These are phyloP conservation scores for Exophiala dermatitidis DNA, from an alignment of 2,329 filamentous ascomycete species.

Conservation along the genomic window DNA sequence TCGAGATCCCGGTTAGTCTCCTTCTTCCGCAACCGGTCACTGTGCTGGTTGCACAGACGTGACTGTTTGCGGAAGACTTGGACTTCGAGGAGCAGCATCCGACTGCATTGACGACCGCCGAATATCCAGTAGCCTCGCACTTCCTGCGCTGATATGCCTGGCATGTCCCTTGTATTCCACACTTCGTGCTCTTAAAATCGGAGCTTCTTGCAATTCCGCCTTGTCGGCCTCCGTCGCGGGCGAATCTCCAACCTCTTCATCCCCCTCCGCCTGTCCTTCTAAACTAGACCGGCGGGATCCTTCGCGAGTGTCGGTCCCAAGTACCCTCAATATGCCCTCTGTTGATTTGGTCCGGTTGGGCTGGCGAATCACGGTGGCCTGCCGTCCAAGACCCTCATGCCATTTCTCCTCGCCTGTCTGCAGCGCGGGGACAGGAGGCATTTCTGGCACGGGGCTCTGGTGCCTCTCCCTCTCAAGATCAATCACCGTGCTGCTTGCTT, in stretches of 20 bases:
- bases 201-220: conserved; percentile 14
- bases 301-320: conserved; percentile 32
- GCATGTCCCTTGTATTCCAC: conserved; percentile 61
- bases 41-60: conserved; percentile 7
- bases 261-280: conserved; percentile 32
- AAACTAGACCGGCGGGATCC: conserved; percentile 31
- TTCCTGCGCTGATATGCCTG: conserved; percentile 69
- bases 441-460: conserved; percentile 31
- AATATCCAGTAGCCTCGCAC: conserved; percentile 66
- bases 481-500: conserved; percentile 43
- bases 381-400: conserved; percentile 48
- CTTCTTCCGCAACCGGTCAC: conserved; percentile 1
- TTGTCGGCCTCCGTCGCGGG: conserved; percentile 22
- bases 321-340: conserved; percentile 53
- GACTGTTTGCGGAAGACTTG: conserved; percentile 9
- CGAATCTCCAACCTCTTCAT: conserved; percentile 23
- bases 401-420: conserved; percentile 37
- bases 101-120: conserved; percentile 50
- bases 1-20: background rate
- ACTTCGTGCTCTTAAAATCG: conserved; percentile 55
- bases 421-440: conserved; percentile 19
- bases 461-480: conserved; percentile 55
- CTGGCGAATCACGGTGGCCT: conserved; percentile 59
- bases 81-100: conserved; percentile 28
- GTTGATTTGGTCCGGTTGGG: conserved; percentile 53